Evolutionary conservation across 306 rosid genomes (phyloP).

Genomic region (Begonia loranthoides): DNA sequence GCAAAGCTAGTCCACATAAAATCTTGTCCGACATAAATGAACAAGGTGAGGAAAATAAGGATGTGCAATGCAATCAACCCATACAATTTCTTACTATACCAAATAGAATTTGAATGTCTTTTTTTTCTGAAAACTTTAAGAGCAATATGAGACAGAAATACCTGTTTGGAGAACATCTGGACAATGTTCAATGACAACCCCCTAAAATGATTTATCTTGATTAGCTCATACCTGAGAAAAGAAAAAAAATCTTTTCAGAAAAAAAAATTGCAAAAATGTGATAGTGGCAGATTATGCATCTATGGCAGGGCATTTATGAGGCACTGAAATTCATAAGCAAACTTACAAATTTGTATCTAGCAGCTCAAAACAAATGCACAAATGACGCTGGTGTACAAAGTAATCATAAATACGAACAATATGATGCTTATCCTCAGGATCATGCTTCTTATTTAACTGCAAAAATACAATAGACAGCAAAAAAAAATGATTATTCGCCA

Average conservation of each 20-base stretch:
- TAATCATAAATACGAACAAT: slow-evolving; percentile 93
- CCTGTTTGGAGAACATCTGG: slow-evolving; percentile 94
- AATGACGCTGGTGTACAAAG: slow-evolving; percentile 87
- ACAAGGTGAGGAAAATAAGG: slow-evolving; percentile 9
- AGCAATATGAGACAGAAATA: slow-evolving; percentile 12
- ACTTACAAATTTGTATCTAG: slow-evolving; percentile 97
- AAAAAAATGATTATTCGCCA: slow-evolving; percentile 5
- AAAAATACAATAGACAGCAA: slow-evolving; percentile 8
- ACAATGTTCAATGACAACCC: slow-evolving; percentile 91
- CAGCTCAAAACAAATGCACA: slow-evolving; percentile 98
- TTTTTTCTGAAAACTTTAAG: too few relatives aligned
- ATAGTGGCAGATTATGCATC: too few relatives aligned
- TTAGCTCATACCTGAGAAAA: slow-evolving; percentile 85
- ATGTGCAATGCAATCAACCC: too few relatives aligned
- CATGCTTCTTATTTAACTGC: slow-evolving; percentile 92
- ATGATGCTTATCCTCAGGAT: slow-evolving; percentile 99
- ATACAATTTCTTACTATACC: too few relatives aligned
- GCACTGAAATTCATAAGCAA: neutral
- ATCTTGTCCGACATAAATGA: slow-evolving; percentile 37
- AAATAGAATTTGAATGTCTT: too few relatives aligned
- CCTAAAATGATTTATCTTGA: slow-evolving; percentile 91
- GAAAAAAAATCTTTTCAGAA: slow-evolving; percentile 2
- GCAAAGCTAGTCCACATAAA: slow-evolving; percentile 66
- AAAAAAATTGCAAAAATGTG: neutral
- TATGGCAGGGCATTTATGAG: too few relatives aligned